A percentile compares a stretch with the other conserved stretches of the same genome.
Conservation (phyloP, 352 stramenopile genomes). For the Aphanomyces euteiches region DNA sequence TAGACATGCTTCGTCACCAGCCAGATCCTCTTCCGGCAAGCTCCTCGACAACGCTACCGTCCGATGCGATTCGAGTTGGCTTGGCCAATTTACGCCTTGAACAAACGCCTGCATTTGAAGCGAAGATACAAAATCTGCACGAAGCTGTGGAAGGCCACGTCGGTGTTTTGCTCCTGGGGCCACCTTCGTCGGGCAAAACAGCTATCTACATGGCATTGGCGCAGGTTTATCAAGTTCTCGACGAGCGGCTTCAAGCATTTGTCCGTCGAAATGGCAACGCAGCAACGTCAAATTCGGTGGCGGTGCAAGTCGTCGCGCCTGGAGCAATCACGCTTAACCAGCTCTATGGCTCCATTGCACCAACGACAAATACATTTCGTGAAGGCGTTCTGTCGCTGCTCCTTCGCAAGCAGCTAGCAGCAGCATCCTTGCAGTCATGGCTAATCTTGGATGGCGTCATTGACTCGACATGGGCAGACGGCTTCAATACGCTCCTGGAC, state of each 20-base stretch:
- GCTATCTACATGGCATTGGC: slow-evolving; percentile 45
- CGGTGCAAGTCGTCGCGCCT: slow-evolving; percentile 18
- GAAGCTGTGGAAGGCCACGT: slow-evolving; percentile 36
- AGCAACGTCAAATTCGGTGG: neutral
- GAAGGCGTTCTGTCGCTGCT: slow-evolving; percentile 18
- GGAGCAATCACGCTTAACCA: neutral
- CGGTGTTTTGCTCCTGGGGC: slow-evolving; percentile 43
- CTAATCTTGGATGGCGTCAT: slow-evolving; percentile 65
- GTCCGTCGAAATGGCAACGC: neutral
- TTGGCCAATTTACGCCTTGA: neutral
- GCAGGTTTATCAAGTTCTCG: slow-evolving; percentile 25
- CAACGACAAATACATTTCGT: slow-evolving; percentile 16
- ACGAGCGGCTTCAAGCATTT: slow-evolving; percentile 20
- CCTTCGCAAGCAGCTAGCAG: slow-evolving; percentile 12
- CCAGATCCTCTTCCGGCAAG: neutral
- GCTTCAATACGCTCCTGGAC: slow-evolving; percentile 32
- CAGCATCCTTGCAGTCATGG: slow-evolving; percentile 43
- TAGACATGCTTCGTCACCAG: neutral
- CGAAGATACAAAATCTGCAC: slow-evolving; percentile 50
- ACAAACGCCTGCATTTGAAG: slow-evolving; percentile 30
- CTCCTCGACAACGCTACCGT: neutral
- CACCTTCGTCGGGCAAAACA: slow-evolving; percentile 51
- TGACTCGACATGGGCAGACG: slow-evolving; percentile 44
- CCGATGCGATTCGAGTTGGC: slow-evolving; percentile 11
- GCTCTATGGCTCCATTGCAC: slow-evolving; percentile 8